A percentile compares a stretch with the other conserved stretches of the same genome.
Conservation (phyloP, 164 flowering plant species). For the Umbilicus rupestris region DNA sequence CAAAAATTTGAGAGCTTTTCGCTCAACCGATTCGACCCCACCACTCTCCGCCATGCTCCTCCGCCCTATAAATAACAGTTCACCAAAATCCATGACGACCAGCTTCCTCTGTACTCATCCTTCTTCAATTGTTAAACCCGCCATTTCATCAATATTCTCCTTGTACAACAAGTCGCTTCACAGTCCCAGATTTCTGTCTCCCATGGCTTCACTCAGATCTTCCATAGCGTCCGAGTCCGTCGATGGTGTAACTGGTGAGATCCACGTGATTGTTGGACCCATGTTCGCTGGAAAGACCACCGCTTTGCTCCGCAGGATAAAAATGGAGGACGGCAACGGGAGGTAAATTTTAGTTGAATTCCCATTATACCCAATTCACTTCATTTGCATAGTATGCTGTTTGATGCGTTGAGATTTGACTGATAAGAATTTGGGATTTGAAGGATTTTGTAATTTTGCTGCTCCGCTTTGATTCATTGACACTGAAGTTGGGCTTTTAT, state of each 20-base stretch:
- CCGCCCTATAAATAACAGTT: background rate
- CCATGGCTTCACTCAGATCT: conserved; percentile 23
- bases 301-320: conserved; percentile 47
- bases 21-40: conserved; percentile 1
- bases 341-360: conserved; percentile 24
- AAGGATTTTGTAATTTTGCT: background rate
- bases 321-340: conserved; percentile 33
- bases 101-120: background rate
- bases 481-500: background rate
- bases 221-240: conserved; percentile 7
- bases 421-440: background rate
- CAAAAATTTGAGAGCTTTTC: conserved; percentile 6
- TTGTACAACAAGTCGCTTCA: background rate
- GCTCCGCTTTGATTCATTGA: no score
- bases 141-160: background rate
- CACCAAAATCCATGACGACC: background rate
- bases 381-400: no score
- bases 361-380: no score
- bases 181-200: conserved; percentile 9
- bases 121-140: background rate
- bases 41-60: background rate
- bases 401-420: background rate
- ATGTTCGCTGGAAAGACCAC: conserved; percentile 78
- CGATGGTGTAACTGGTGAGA: conserved; percentile 32
- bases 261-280: conserved; percentile 70